Conservation (phyloP, 495 filamentous ascomycete genomes). For the Terfezia boudieri region DNA sequence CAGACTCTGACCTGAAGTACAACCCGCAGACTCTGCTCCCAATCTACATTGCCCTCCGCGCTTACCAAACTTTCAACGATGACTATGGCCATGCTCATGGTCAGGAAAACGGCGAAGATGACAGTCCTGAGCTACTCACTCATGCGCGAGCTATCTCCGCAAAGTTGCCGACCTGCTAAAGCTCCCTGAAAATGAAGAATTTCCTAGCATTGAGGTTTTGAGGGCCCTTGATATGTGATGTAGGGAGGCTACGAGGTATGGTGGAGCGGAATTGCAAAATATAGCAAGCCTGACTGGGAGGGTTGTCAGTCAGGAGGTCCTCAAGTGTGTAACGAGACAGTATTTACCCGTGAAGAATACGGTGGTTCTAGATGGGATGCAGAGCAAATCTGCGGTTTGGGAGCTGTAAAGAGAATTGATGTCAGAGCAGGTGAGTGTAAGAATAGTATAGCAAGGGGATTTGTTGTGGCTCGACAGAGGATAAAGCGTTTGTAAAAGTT, state of each 20-base stretch:
- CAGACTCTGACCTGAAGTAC: constrained; percentile 3
- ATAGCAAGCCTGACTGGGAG: constrained; percentile 78
- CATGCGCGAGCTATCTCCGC: constrained; percentile 7
- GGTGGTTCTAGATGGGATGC: constrained; percentile 77
- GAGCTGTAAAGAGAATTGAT: constrained; percentile 5
- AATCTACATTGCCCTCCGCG: constrained; percentile 39
- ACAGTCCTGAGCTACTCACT: constrained; percentile 1
- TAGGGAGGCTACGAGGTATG: constrained; percentile 48
- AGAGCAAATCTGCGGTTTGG: constrained; percentile 54
- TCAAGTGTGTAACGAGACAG: constrained; percentile 81
- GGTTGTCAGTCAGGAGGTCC: constrained; percentile 81
- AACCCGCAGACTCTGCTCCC: constrained; percentile 31
- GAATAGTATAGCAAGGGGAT: too few species aligned
- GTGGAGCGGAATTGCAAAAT: constrained; percentile 80
- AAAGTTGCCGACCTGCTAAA: constrained; percentile 7
- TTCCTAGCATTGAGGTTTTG: background rate
- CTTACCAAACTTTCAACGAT: constrained; percentile 22
- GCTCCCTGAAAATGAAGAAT: background rate
- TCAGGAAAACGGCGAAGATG: constrained; percentile 8
- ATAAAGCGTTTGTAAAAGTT: too few species aligned
- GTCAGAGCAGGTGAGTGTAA: too few species aligned
- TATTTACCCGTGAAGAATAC: constrained; percentile 90
- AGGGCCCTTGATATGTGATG: constrained; percentile 27
- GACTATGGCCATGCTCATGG: background rate
- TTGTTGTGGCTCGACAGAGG: too few species aligned